phyloP scores from a whole-genome alignment of 1,139 yeast species.

The Zygoascus sp. region DNA sequence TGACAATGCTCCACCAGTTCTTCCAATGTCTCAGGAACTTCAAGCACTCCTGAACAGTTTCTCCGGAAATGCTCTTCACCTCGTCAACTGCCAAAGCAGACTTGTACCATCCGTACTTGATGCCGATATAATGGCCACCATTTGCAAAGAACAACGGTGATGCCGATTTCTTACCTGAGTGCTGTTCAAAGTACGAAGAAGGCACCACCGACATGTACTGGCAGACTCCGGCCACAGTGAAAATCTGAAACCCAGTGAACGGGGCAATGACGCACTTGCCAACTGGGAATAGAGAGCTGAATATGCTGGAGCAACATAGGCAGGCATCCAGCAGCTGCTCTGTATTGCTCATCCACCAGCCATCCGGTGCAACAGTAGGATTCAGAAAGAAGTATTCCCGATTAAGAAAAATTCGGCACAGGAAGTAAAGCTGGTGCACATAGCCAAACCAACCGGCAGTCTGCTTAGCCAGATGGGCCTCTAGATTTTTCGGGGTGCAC shows the following conservation, averaged over 20 bases:
- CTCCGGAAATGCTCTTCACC: neutral
- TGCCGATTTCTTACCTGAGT: neutral
- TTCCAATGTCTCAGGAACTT: neutral
- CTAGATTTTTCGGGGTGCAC: slow-evolving; percentile 12
- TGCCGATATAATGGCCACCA: neutral
- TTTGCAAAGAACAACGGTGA: neutral
- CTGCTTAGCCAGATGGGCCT: slow-evolving; percentile 16
- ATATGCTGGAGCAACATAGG: slow-evolving; percentile 5
- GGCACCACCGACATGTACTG: slow-evolving; percentile 12
- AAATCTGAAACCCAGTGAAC: slow-evolving; percentile 16
- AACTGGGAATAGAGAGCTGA: slow-evolving; percentile 4
- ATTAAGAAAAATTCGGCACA: slow-evolving; percentile 15
- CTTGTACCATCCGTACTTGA: neutral
- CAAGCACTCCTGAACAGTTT: neutral
- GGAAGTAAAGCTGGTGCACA: slow-evolving; percentile 12
- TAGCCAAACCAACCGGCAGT: slow-evolving; percentile 17
- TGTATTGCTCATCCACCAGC: slow-evolving; percentile 13
- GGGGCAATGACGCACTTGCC: slow-evolving; percentile 15
- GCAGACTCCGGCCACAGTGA: slow-evolving; percentile 15
- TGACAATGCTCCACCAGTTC: neutral
- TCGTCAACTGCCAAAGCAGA: neutral
- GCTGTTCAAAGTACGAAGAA: neutral
- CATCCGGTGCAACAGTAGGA: slow-evolving; percentile 14
- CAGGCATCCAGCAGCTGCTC: slow-evolving; percentile 13
- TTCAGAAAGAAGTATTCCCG: slow-evolving; percentile 16